Percentiles rank a stretch among this genome's conserved stretches.
These are phyloP conservation scores for Arxiozyma heterogenica DNA, from an alignment of 1,139 yeast species.

Conservation along the genomic window DNA sequence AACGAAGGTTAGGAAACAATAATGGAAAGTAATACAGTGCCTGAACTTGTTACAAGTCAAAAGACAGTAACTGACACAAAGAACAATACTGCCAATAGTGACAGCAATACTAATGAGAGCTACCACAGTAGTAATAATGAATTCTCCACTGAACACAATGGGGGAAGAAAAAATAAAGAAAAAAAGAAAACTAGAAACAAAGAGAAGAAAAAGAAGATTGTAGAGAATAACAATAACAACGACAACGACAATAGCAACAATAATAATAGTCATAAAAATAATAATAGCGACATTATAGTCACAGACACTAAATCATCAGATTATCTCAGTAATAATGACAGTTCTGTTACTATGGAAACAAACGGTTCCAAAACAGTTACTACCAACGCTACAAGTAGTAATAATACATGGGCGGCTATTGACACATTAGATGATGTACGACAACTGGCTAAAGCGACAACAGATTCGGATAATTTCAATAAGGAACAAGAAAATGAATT, in stretches of 20 bases:
- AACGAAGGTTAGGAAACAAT: too few relatives aligned
- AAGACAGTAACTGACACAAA: not conserved
- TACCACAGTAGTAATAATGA: not conserved
- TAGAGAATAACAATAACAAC: not conserved
- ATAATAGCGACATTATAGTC: too few relatives aligned
- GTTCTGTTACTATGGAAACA: not conserved
- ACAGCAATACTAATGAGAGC: too few relatives aligned
- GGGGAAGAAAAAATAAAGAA: not conserved
- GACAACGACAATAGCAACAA: not conserved
- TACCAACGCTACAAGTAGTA: not conserved
- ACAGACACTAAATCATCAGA: not conserved
- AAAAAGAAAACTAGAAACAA: not conserved
- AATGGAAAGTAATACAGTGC: not conserved
- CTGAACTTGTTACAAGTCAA: not conserved
- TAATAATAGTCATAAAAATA: not conserved
- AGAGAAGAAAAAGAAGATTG: not conserved
- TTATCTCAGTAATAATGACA: not conserved
- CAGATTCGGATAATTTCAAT: conserved; percentile 47
- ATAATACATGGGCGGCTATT: conserved; percentile 79
- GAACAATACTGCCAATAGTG: not conserved
- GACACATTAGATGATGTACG: conserved; percentile 79
- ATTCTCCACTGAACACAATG: not conserved
- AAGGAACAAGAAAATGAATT: conserved; percentile 50
- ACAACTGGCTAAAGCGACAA: conserved; percentile 48
- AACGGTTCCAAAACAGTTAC: not conserved